Percentiles rank a stretch among this genome's conserved stretches.
Conservation (phyloP, 768 basidiomycete genomes). For the Mycena maculata region DNA sequence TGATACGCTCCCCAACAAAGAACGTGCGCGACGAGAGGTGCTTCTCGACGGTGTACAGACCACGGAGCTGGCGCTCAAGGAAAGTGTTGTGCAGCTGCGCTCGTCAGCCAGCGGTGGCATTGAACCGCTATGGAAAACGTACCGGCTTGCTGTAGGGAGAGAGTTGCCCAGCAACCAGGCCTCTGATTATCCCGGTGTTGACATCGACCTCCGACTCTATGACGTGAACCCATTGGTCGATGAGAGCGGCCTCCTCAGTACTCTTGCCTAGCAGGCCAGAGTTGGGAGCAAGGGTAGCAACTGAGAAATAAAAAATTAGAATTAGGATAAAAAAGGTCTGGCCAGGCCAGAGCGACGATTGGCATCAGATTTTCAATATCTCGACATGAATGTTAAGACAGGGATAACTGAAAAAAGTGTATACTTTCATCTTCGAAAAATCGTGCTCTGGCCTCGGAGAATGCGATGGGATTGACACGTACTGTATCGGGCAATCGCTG, state of each 20-base stretch:
- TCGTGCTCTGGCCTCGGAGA: slow-evolving; percentile 42
- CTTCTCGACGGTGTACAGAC: slow-evolving; percentile 75
- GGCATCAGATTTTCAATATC: slow-evolving; percentile 53
- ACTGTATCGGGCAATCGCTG: slow-evolving; percentile 90
- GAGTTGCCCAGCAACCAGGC: slow-evolving; percentile 59
- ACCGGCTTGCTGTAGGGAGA: slow-evolving; percentile 87
- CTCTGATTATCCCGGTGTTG: slow-evolving; percentile 50
- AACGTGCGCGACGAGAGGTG: slow-evolving; percentile 86
- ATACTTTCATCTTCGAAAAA: slow-evolving; percentile 52
- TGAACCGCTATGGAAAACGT: slow-evolving; percentile 49
- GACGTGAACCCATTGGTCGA: slow-evolving; percentile 90
- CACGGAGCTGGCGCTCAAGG: slow-evolving; percentile 64
- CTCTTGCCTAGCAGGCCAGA: slow-evolving; percentile 78
- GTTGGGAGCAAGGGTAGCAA: slow-evolving; percentile 82
- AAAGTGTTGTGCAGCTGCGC: slow-evolving; percentile 69
- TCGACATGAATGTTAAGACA: slow-evolving; percentile 77
- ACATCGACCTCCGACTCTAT: slow-evolving; percentile 71
- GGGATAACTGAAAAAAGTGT: slow-evolving; percentile 72
- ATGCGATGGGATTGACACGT: slow-evolving; percentile 54
- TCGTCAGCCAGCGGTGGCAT: neutral
- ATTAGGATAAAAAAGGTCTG: slow-evolving; percentile 6
- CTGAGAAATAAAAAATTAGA: slow-evolving; percentile 54
- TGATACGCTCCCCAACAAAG: slow-evolving; percentile 94
- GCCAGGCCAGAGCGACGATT: slow-evolving; percentile 29
- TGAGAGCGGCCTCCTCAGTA: slow-evolving; percentile 73